Evolutionary conservation across 1,284 basidiomycete genomes (phyloP).

Genomic region (Ustilago sp.): DNA sequence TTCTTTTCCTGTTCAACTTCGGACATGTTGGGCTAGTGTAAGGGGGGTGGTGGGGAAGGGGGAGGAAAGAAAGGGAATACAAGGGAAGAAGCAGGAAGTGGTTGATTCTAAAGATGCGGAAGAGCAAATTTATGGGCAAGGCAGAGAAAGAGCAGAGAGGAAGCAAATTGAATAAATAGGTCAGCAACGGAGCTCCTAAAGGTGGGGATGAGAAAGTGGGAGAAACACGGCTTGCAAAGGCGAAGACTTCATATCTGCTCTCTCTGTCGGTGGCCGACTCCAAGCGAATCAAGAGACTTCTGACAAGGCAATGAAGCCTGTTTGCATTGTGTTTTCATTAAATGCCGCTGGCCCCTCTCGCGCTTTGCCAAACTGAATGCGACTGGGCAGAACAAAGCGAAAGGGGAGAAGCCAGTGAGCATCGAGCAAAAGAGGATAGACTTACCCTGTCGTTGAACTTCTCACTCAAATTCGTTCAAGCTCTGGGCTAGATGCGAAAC

Average conservation of each 20-base stretch:
- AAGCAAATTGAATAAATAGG: slow-evolving; percentile 1
- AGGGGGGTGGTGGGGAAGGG: slow-evolving; percentile 9
- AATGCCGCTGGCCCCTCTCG: background rate
- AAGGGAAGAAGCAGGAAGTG: slow-evolving; percentile 9
- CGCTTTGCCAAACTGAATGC: background rate
- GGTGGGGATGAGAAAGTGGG: slow-evolving; percentile 14
- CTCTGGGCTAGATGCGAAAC: slow-evolving; percentile 8
- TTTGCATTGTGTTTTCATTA: background rate
- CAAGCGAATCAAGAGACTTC: background rate
- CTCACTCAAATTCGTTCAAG: slow-evolving; percentile 24
- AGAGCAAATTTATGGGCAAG: slow-evolving; percentile 13
- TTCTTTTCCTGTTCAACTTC: slow-evolving; percentile 45
- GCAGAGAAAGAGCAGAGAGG: background rate
- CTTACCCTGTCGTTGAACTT: slow-evolving; percentile 34
- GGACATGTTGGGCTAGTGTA: slow-evolving; percentile 33
- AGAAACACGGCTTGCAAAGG: background rate
- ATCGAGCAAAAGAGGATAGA: slow-evolving; percentile 1
- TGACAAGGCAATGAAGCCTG: slow-evolving; percentile 17
- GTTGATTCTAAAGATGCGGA: slow-evolving; percentile 8
- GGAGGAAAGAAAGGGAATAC: background rate
- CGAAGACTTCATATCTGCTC: slow-evolving; percentile 12
- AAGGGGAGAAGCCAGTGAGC: background rate
- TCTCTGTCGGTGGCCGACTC: background rate
- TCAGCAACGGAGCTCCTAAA: slow-evolving; percentile 11
- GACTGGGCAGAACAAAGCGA: background rate